Evolutionary conservation across 257 asterid genomes (phyloP).

Genomic region (Eustoma russellianum): DNA sequence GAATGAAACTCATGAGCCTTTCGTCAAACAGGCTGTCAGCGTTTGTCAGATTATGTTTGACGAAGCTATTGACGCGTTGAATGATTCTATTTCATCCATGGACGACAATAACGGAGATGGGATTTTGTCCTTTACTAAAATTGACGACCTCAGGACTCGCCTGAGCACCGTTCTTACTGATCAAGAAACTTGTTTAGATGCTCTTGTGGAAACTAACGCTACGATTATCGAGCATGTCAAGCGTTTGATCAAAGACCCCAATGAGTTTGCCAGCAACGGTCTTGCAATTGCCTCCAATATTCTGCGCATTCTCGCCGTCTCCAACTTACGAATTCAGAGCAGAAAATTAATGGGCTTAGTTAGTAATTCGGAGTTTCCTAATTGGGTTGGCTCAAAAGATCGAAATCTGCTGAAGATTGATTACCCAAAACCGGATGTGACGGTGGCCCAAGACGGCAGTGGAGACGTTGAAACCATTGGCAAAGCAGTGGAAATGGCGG

Average conservation of each 20-base stretch:
- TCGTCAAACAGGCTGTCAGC: conserved; percentile 32
- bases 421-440: conserved; percentile 38
- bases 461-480: conserved; percentile 37
- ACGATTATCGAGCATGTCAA: conserved; percentile 27
- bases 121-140: conserved; percentile 7
- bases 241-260: conserved; percentile 37
- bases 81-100: conserved; percentile 32
- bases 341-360: conserved; percentile 16
- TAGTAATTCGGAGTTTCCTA: conserved; percentile 25
- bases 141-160: conserved; percentile 54
- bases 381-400: conserved; percentile 46
- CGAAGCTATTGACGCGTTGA: conserved; percentile 54
- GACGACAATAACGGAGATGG: conserved; percentile 13
- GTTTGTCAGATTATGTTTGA: conserved; percentile 43
- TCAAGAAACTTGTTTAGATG: conserved; percentile 69
- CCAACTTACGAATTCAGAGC: conserved; percentile 40
- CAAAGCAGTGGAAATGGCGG: conserved; percentile 50
- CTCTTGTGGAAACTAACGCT: conserved; percentile 50
- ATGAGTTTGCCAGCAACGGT: conserved; percentile 57
- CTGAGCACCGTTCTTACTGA: conserved; percentile 56
- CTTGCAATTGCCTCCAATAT: conserved; percentile 58
- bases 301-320: conserved; percentile 22
- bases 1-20: conserved; percentile 17
- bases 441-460: conserved; percentile 54
- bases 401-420: conserved; percentile 44